Evolutionary conservation across 805 yeast species (phyloP).

Genomic region (Deakozyma indianensis): DNA sequence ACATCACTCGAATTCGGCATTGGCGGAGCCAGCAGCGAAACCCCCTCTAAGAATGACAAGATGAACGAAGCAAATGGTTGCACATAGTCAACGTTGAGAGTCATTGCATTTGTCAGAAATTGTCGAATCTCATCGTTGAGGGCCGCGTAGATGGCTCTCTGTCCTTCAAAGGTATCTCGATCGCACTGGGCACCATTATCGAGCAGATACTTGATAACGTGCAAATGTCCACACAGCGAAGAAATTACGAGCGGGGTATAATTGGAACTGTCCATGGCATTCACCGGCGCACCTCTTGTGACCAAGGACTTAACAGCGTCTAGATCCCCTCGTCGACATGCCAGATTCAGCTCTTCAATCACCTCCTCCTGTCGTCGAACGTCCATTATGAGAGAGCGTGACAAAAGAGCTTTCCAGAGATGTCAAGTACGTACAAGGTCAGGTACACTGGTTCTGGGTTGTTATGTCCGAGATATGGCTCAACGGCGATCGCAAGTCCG

Average conservation of each 20-base stretch:
- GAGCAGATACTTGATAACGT: conserved; percentile 45
- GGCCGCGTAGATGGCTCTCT: conserved; percentile 66
- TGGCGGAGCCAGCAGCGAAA: conserved; percentile 2
- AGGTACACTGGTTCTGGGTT: too few species aligned
- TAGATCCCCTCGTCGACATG: conserved; percentile 57
- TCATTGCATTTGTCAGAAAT: conserved; percentile 42
- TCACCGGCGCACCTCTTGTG: conserved; percentile 33
- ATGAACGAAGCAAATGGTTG: conserved; percentile 67
- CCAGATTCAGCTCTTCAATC: conserved; percentile 34
- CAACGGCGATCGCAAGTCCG: too few species aligned
- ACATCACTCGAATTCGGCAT: conserved; percentile 17
- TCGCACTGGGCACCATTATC: conserved; percentile 64
- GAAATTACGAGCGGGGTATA: conserved; percentile 64
- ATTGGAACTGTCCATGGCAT: conserved; percentile 56
- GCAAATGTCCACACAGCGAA: conserved; percentile 59
- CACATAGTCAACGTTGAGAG: conserved; percentile 49
- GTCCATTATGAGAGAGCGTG: too few species aligned
- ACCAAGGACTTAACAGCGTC: conserved; percentile 47
- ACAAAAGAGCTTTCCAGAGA: too few species aligned
- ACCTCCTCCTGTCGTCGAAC: too few species aligned
- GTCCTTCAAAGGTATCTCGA: conserved; percentile 71
- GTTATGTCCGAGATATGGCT: too few species aligned
- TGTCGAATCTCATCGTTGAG: conserved; percentile 50
- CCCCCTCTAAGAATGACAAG: conserved; percentile 28
- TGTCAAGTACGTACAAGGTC: too few species aligned